Percentiles rank a stretch among this genome's conserved stretches.
Conservation (phyloP, 169 alveolate genomes). For the Neospora caninum region DNA sequence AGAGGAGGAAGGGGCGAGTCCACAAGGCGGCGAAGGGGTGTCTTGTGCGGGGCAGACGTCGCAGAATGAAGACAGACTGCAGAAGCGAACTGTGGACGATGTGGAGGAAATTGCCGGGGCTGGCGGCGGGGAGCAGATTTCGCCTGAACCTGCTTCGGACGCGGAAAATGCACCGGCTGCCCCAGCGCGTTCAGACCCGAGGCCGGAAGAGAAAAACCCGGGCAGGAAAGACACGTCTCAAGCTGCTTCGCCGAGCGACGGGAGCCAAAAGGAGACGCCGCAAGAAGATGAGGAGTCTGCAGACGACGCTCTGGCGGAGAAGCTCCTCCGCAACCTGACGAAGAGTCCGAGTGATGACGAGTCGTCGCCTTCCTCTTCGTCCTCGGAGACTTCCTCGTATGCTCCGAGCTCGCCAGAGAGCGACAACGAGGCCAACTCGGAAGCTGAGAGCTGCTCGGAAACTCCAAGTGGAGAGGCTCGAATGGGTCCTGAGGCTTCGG, state of each 20-base stretch:
- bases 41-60: background rate
- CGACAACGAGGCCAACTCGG: background rate
- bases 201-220: background rate
- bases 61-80: background rate
- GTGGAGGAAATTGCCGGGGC: background rate
- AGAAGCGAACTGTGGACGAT: background rate
- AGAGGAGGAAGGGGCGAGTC: background rate
- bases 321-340: conserved; percentile 7
- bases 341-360: background rate
- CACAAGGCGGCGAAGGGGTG: background rate
- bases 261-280: background rate
- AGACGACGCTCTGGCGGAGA: background rate
- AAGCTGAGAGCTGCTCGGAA: background rate
- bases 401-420: background rate
- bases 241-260: background rate
- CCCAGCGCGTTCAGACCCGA: background rate
- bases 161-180: background rate
- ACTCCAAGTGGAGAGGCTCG: background rate
- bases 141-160: background rate
- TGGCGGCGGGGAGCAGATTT: background rate
- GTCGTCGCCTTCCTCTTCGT: background rate
- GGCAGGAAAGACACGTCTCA: background rate
- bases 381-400: background rate
- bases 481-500: background rate
- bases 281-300: background rate